Evolutionary conservation across 169 alveolate species (phyloP).

Genomic region (Sarcocystis neurona): DNA sequence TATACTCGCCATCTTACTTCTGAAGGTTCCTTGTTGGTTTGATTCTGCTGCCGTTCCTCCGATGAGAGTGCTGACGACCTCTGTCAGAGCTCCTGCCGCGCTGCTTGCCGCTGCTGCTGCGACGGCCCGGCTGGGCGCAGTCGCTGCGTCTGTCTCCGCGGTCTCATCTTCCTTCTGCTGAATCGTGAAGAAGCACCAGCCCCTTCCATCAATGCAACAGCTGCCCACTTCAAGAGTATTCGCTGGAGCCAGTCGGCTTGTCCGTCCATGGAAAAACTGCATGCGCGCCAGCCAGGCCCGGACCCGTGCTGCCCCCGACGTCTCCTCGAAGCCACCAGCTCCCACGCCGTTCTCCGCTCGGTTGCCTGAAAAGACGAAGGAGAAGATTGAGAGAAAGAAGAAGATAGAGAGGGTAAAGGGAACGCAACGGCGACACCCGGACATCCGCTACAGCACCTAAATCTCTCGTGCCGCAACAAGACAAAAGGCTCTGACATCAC

Average conservation of each 20-base stretch:
- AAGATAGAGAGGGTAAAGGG: no score
- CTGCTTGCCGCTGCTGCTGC: conserved; percentile 48
- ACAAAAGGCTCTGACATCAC: no score
- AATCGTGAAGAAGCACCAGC: conserved; percentile 58
- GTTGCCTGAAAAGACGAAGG: no score
- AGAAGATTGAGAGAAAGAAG: no score
- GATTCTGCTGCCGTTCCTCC: background rate
- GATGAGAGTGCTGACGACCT: background rate
- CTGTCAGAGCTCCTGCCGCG: conserved; percentile 3
- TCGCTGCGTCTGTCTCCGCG: no score
- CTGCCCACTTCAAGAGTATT: conserved; percentile 35
- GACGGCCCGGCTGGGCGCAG: conserved; percentile 30
- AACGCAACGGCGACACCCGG: no score
- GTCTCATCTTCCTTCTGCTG: background rate
- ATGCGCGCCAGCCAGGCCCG: background rate
- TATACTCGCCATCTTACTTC: no score
- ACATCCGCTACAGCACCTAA: no score
- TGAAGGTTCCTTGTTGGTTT: background rate
- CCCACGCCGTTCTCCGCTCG: background rate
- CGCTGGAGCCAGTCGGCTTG: background rate
- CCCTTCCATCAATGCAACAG: conserved; percentile 61
- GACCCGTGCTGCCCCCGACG: background rate
- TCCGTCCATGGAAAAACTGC: background rate
- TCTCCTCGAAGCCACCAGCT: no score
- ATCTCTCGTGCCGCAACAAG: no score